Base-by-base conservation (phyloP, 768 basidiomycete species). In the Naganishia onofrii region DNA sequence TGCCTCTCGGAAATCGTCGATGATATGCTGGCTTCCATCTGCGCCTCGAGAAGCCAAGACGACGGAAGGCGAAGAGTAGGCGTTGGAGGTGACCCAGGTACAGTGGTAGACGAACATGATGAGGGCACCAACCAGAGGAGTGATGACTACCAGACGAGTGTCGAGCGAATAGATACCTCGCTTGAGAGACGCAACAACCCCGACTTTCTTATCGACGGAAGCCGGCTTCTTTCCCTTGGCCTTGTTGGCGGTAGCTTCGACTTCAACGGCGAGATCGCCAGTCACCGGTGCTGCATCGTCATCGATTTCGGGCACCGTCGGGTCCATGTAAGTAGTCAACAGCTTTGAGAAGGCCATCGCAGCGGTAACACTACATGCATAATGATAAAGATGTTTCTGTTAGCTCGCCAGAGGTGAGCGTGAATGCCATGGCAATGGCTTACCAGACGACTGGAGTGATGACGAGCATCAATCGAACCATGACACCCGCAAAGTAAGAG, bases 1-100 rank as follows among this genome's bases (percentile, higher is more conserved):
- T 15, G 96, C 96, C 83, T 98, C 96, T 70, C 96, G 86, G 88
- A 97, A 99, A 81, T 99, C 96, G 77, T 99, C 96, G 76, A 99
- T 98, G 76, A 98, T 91, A 80, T 93, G 88, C 77, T 92, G 89
- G 68, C 87, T 89, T 23, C 96, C 96, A 76, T 98, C 95, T 0
- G 85, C 83, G 68, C 85, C 86, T 0, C 83, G 82, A 6, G 91
- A 92, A 0, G 94, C 88, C 70, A 98, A 84, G 6, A 99, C 95
- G 71, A 98, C 96, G 31, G 94, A 97, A 0, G 96, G 96, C 0
- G 94, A 97, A 8, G 96, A 98, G 82, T 98, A 98, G 0, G 96
- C 94, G 72, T 83, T 87, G 34, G 93, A 88, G 0, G 96, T 98
- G 28, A 93, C 94, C 88, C 90, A 98, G 0, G 96, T 98, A 82